Evolutionary conservation across 2,329 filamentous ascomycete genomes (phyloP).

Genomic region (Neospermospora avenae): DNA sequence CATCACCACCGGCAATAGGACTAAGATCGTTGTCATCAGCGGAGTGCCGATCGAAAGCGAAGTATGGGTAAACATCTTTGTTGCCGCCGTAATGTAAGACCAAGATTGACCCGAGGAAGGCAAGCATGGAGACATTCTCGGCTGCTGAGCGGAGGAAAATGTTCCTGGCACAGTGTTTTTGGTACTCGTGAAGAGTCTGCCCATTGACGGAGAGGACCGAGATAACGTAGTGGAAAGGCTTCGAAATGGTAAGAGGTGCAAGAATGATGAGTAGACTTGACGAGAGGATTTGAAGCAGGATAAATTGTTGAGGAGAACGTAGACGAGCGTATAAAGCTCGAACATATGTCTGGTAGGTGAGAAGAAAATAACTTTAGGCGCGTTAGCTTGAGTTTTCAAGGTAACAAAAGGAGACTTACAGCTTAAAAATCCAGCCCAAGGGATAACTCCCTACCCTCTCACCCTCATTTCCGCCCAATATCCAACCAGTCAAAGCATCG

Average conservation of each 20-base stretch:
- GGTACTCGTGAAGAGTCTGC: slow-evolving; percentile 60
- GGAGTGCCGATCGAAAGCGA: slow-evolving; percentile 53
- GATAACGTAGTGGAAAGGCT: slow-evolving; percentile 53
- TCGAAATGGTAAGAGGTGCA: slow-evolving; percentile 62
- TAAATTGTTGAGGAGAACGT: slow-evolving; percentile 62
- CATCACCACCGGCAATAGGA: slow-evolving; percentile 33
- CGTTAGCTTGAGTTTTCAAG: not conserved
- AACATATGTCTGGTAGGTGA: slow-evolving; percentile 70
- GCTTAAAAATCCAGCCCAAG: slow-evolving; percentile 68
- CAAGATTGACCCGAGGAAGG: slow-evolving; percentile 62
- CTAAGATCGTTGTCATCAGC: not conserved
- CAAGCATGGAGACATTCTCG: slow-evolving; percentile 66
- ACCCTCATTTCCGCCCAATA: slow-evolving; percentile 62
- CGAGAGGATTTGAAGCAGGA: slow-evolving; percentile 62
- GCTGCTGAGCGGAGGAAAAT: slow-evolving; percentile 66
- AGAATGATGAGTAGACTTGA: slow-evolving; percentile 61
- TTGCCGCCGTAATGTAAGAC: slow-evolving; percentile 66
- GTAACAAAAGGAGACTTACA: slow-evolving; percentile 43
- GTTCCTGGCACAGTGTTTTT: slow-evolving; percentile 63
- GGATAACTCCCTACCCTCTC: slow-evolving; percentile 67
- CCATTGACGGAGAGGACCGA: slow-evolving; percentile 52
- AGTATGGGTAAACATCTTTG: slow-evolving; percentile 67
- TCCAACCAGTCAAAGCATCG: slow-evolving; percentile 63
- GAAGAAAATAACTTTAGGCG: slow-evolving; percentile 16
- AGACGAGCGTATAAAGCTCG: slow-evolving; percentile 66